Conservation (phyloP, 306 rosid genomes). For the Prunus fruticosa region DNA sequence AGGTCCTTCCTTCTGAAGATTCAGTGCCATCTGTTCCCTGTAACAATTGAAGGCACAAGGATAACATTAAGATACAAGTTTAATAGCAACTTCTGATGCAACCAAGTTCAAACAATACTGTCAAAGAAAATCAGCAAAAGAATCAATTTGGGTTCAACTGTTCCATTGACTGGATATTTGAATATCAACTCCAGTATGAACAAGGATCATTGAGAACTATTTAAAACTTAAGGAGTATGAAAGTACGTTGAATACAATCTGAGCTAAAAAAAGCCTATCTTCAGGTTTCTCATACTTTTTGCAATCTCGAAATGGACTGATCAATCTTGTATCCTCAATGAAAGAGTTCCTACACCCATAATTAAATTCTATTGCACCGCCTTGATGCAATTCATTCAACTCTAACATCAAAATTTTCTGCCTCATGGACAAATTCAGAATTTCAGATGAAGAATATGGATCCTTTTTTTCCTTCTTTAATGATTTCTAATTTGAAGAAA, state of each 20-base stretch:
- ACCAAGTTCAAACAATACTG: not conserved
- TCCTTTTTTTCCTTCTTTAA: not conserved
- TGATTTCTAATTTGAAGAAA: not conserved
- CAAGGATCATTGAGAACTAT: not conserved
- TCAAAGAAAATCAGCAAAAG: not conserved
- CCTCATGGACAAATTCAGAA: not conserved
- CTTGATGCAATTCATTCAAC: slow-evolving; percentile 12
- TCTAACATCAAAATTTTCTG: not conserved
- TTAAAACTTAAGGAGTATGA: not conserved
- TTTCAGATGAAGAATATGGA: not conserved
- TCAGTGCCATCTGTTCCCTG: slow-evolving; percentile 67
- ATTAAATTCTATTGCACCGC: not conserved
- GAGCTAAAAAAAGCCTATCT: not conserved
- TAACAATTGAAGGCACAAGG: slow-evolving; percentile 18
- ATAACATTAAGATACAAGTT: not conserved
- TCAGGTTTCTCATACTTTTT: not conserved
- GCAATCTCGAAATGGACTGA: not conserved
- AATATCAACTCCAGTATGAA: not conserved
- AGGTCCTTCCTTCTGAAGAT: slow-evolving; percentile 58
- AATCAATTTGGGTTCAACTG: not conserved
- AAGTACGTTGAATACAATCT: not conserved
- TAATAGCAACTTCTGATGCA: not conserved
- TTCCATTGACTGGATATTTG: not conserved
- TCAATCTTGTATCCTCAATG: not conserved
- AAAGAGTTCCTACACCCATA: not conserved